phyloP scores from a whole-genome alignment of 805 yeast genomes.

The Huiozyma naganishii region DNA sequence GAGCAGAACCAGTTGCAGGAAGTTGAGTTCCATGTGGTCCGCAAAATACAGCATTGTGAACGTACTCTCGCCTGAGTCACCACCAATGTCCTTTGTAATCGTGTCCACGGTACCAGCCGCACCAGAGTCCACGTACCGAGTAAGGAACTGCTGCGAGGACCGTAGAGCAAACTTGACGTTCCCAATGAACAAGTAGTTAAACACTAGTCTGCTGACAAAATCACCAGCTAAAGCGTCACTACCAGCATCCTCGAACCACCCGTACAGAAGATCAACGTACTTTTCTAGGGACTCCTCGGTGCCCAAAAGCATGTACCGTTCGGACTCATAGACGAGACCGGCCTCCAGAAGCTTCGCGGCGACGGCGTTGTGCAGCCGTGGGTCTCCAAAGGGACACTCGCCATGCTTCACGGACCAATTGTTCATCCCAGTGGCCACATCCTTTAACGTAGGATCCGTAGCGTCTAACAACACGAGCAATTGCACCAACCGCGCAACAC shows the following conservation, averaged over 20 bases:
- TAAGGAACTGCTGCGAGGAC: constrained; percentile 31
- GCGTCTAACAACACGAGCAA: constrained; percentile 35
- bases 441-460: constrained; percentile 51
- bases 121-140: constrained; percentile 19
- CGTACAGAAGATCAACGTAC: constrained; percentile 35
- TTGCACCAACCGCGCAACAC: constrained; percentile 39
- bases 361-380: constrained; percentile 59
- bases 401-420: constrained; percentile 53
- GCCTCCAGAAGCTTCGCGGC: constrained; percentile 50
- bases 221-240: constrained; percentile 25
- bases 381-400: constrained; percentile 48
- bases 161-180: constrained; percentile 50
- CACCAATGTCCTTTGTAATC: constrained; percentile 19
- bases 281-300: constrained; percentile 43
- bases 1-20: constrained; percentile 53
- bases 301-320: constrained; percentile 60
- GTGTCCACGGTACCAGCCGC: constrained; percentile 14
- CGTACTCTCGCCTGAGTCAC: constrained; percentile 19
- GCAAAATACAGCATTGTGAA: constrained; percentile 31
- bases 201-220: constrained; percentile 46
- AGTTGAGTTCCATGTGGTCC: constrained; percentile 42
- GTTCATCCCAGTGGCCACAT: constrained; percentile 53
- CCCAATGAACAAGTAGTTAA: constrained; percentile 61
- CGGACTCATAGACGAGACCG: constrained; percentile 53
- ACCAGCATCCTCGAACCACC: constrained; percentile 33